Evolutionary conservation across 1,284 basidiomycete genomes (phyloP).

Genomic region (Rhodofomes roseus): DNA sequence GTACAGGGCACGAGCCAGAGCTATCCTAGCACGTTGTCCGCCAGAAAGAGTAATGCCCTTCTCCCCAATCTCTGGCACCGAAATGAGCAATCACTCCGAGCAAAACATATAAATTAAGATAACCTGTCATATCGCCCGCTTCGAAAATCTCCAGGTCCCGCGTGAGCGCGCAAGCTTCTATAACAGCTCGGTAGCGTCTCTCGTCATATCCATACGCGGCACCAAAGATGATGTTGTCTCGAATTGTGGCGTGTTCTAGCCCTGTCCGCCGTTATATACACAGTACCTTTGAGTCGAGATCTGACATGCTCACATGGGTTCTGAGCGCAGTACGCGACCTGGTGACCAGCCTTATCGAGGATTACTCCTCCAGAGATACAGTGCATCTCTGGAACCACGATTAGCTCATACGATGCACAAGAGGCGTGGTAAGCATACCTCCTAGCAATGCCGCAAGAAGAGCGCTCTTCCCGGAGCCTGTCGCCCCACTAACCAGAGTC

Average conservation of each 20-base stretch:
- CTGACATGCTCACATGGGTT: conserved; percentile 49
- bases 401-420: neutral
- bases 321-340: conserved; percentile 65
- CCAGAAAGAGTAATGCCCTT: conserved; percentile 80
- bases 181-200: conserved; percentile 64
- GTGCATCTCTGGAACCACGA: conserved; percentile 55
- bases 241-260: conserved; percentile 74
- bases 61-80: conserved; percentile 59
- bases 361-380: conserved; percentile 55
- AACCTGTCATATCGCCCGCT: conserved; percentile 79
- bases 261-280: conserved; percentile 30
- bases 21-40: conserved; percentile 78
- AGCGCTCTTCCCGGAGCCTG: conserved; percentile 79
- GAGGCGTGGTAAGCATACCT: conserved; percentile 38
- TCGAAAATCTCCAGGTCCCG: conserved; percentile 75
- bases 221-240: conserved; percentile 82
- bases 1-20: conserved; percentile 64
- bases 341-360: conserved; percentile 60
- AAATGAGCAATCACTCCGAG: conserved; percentile 5
- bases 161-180: conserved; percentile 78
- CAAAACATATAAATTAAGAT: neutral
- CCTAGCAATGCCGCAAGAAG: conserved; percentile 63
- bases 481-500: conserved; percentile 68
- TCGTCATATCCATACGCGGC: conserved; percentile 62
- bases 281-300: neutral